These are phyloP conservation scores for Cryptosporidium sp. DNA, from an alignment of 169 alveolate genomes.

Conservation along the genomic window DNA sequence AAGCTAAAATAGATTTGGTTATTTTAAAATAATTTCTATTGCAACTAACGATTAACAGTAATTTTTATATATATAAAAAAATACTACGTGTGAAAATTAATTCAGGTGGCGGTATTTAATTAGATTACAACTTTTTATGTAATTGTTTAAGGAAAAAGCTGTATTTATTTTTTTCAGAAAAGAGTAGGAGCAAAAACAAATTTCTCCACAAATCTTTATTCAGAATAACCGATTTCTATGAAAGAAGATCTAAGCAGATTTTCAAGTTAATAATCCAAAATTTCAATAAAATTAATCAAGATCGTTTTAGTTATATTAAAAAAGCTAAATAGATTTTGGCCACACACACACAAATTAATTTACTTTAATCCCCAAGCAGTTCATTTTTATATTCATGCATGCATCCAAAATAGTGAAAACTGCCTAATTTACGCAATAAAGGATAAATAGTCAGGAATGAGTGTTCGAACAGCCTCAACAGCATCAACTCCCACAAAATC, in stretches of 20 bases:
- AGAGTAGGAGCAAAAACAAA: background rate
- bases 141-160: background rate
- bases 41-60: too few relatives aligned
- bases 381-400: background rate
- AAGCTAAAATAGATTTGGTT: background rate
- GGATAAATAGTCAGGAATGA: background rate
- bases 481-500: constrained; percentile 26
- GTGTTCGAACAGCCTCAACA: constrained; percentile 40
- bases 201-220: background rate
- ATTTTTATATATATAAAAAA: background rate
- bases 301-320: background rate
- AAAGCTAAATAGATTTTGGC: background rate
- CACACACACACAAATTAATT: background rate
- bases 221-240: background rate
- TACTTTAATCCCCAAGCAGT: too few relatives aligned
- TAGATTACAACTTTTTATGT: constrained; percentile 6
- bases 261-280: background rate
- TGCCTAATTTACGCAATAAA: background rate
- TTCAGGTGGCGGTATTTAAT: constrained; percentile 4
- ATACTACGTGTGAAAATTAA: background rate
- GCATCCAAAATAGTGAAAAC: background rate
- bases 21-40: too few relatives aligned
- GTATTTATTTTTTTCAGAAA: background rate
- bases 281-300: background rate
- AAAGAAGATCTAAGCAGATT: background rate